Evolutionary conservation across 768 basidiomycete genomes (phyloP), one percentile per base, ranked within the genome.

Genomic region (Sporobolomyces phaffii): DNA sequence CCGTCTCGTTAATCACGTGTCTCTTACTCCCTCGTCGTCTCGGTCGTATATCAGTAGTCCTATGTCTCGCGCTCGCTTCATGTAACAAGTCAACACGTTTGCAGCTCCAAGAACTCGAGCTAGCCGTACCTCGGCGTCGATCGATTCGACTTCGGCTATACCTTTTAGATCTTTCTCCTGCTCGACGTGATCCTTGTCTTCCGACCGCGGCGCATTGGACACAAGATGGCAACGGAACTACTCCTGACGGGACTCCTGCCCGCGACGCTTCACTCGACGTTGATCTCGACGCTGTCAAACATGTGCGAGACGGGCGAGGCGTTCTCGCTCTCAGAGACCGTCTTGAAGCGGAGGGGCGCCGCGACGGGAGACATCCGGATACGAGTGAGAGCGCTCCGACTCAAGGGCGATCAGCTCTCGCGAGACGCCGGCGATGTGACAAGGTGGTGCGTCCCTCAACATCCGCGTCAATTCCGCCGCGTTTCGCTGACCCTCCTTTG

Each of bases 151-250:
- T n/a, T n/a, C n/a, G n/a, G n/a, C n/a, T n/a, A n/a, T n/a, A n/a
- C n/a, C n/a, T n/a, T n/a, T n/a, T n/a, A n/a, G n/a, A n/a, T n/a
- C n/a, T n/a, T n/a, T n/a, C n/a, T n/a, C n/a, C n/a, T n/a, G n/a
- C n/a, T n/a, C n/a, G n/a, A n/a, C n/a, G n/a, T n/a, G n/a, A n/a
- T n/a, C n/a, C n/a, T n/a, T n/a, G n/a, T n/a, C n/a, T n/a, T n/a
- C n/a, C n/a, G n/a, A n/a, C n/a, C n/a, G n/a, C n/a, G n/a, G n/a
- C n/a, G n/a, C n/a, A n/a, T n/a, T n/a, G n/a, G n/a, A n/a, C n/a
- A n/a, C n/a, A n/a, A n/a, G 29, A 64, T 67, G 65, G 31, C 65
- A 2, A 67, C 65, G 20, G 65, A 67, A 41, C 53, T 67, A 3
- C 24, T 47, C 29, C 24, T 67, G 52, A 56, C 65, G 0, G 65